phyloP scores from a whole-genome alignment of 2,329 filamentous ascomycete genomes.

The Claviceps sp. region DNA sequence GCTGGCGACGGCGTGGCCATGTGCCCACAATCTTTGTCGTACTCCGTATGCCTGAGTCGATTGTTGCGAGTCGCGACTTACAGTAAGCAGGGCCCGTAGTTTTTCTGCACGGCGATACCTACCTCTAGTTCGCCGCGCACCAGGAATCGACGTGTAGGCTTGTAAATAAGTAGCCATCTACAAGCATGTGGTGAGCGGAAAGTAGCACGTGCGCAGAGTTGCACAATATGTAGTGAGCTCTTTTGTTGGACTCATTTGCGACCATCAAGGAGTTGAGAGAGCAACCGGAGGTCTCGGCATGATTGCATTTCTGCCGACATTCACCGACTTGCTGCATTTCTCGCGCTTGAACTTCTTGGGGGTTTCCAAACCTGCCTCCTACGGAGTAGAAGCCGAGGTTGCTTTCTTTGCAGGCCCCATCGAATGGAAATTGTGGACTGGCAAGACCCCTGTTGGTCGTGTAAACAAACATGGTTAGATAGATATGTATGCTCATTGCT shows the following conservation, averaged over 20 bases:
- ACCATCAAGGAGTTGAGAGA: not conserved
- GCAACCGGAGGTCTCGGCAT: not conserved
- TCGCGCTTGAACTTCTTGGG: not conserved
- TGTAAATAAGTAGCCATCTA: not conserved
- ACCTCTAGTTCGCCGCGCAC: not conserved
- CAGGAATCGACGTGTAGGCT: not conserved
- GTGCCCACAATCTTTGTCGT: not conserved
- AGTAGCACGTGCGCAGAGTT: not conserved
- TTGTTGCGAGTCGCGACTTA: not conserved
- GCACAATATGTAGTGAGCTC: too few species aligned
- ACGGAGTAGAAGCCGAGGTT: too few species aligned
- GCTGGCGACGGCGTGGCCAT: not conserved
- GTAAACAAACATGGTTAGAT: not conserved
- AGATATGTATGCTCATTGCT: not conserved
- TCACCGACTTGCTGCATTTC: not conserved
- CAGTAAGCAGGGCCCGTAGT: not conserved
- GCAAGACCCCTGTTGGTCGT: not conserved
- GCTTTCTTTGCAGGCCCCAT: not conserved
- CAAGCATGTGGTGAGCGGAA: not conserved
- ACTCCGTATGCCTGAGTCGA: too few species aligned
- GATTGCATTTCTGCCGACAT: not conserved
- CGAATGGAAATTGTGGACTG: not conserved
- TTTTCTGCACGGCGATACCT: not conserved
- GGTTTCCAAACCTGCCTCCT: not conserved
- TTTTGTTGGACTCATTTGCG: not conserved